These are phyloP conservation scores for Aspergillus sp. DNA, from an alignment of 2,329 filamentous ascomycete species.

Conservation along the genomic window DNA sequence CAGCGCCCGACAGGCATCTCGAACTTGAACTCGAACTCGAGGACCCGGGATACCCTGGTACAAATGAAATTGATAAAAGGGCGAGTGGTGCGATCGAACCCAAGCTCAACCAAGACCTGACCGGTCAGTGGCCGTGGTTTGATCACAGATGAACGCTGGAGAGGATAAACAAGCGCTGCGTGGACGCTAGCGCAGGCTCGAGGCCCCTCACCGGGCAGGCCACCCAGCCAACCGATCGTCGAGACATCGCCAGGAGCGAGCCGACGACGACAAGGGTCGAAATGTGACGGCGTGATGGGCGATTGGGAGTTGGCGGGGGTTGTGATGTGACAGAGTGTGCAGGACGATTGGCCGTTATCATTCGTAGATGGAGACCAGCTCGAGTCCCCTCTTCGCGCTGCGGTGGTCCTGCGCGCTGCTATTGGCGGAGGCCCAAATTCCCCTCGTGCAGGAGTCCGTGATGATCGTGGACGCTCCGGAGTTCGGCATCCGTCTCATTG, in stretches of 20 bases:
- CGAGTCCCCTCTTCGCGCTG: background rate
- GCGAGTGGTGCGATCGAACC: conserved; percentile 2
- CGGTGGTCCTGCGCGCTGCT: background rate
- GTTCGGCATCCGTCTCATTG: background rate
- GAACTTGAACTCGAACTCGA: background rate
- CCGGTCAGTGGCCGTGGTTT: background rate
- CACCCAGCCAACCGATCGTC: conserved; percentile 3
- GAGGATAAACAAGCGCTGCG: conserved; percentile 7
- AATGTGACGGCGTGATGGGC: conserved; percentile 22
- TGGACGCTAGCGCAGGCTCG: conserved; percentile 2
- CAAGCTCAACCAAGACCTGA: background rate
- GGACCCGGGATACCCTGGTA: background rate
- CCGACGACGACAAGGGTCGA: background rate
- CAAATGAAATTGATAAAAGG: conserved; percentile 6
- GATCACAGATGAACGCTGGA: conserved; percentile 12
- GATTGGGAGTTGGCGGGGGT: conserved; percentile 21
- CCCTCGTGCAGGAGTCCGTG: background rate
- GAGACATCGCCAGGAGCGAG: background rate
- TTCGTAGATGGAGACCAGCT: conserved; percentile 15
- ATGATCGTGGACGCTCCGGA: background rate
- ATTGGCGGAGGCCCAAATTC: conserved; percentile 2
- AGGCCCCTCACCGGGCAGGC: conserved; percentile 10
- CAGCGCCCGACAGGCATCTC: conserved; percentile 8
- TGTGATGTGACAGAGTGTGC: conserved; percentile 36
- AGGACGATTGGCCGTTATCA: conserved; percentile 7